Conservation (phyloP, 1,284 basidiomycete species). For the Fomes fomentarius region DNA sequence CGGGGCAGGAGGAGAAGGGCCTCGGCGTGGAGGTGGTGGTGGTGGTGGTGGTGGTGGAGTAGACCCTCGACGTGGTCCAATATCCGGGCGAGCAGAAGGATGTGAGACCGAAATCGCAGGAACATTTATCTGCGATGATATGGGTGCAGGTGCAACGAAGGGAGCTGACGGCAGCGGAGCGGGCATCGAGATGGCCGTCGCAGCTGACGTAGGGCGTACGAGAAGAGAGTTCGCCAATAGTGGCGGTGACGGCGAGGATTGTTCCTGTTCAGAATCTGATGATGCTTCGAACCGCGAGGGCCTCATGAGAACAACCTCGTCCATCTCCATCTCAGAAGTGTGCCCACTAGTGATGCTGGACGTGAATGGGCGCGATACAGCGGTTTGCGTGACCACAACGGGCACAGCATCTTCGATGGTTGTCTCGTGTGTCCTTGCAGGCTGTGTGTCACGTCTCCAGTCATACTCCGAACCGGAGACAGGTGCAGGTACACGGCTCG, state of each 20-base stretch:
- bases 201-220: constrained; percentile 20
- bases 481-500: not conserved
- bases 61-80: constrained; percentile 11
- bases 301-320: constrained; percentile 16
- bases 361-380: constrained; percentile 4
- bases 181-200: constrained; percentile 16
- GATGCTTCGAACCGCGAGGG: constrained; percentile 6
- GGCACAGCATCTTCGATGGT: constrained; percentile 2
- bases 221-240: constrained; percentile 20
- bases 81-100: constrained; percentile 10
- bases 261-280: constrained; percentile 7
- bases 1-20: constrained; percentile 3
- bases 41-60: constrained; percentile 11
- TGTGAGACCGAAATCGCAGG: constrained; percentile 6
- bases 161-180: constrained; percentile 6
- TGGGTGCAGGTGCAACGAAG: constrained; percentile 13
- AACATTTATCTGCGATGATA: constrained; percentile 13
- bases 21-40: constrained; percentile 5
- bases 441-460: constrained; percentile 5
- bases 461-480: constrained; percentile 1
- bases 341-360: constrained; percentile 5
- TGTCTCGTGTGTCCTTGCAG: not conserved
- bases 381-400: not conserved
- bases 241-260: constrained; percentile 21
- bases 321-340: constrained; percentile 14